These are phyloP conservation scores for Mycothermus thermophilus DNA, from an alignment of 495 filamentous ascomycete species.

Conservation along the genomic window DNA sequence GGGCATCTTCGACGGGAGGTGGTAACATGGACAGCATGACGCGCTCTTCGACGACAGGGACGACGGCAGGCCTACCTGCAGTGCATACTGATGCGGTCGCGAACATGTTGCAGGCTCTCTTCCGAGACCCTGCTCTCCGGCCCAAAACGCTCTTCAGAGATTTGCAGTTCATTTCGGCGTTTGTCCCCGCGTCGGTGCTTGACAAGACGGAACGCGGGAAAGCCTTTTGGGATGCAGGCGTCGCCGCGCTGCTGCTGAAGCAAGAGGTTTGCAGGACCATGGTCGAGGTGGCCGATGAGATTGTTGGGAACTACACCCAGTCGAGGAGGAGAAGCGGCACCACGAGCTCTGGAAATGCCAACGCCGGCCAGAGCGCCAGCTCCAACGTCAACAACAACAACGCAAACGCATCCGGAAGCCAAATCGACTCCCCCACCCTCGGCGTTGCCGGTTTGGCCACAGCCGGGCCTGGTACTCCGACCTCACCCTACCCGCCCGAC, in stretches of 20 bases:
- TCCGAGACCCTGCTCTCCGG: slow-evolving; percentile 60
- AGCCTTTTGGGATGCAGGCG: slow-evolving; percentile 85
- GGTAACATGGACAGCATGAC: slow-evolving; percentile 24
- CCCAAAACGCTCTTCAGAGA: slow-evolving; percentile 90
- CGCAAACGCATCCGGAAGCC: slow-evolving; percentile 9
- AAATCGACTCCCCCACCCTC: slow-evolving; percentile 12
- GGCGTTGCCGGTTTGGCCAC: slow-evolving; percentile 6
- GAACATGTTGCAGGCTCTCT: slow-evolving; percentile 62
- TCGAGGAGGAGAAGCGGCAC: no score
- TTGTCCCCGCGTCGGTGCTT: slow-evolving; percentile 66
- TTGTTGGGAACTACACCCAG: slow-evolving; percentile 44
- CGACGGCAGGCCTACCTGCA: slow-evolving; percentile 26
- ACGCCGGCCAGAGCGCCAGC: slow-evolving; percentile 9
- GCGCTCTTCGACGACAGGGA: no score
- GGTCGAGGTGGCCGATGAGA: slow-evolving; percentile 74
- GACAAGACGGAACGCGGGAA: slow-evolving; percentile 80
- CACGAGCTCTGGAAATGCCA: slow-evolving; percentile 21
- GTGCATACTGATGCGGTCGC: slow-evolving; percentile 63
- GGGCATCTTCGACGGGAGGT: slow-evolving; percentile 12
- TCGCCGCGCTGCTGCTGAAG: slow-evolving; percentile 78
- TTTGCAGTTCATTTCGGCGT: slow-evolving; percentile 86
- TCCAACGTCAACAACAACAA: slow-evolving; percentile 9
- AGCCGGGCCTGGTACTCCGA: slow-evolving; percentile 7
- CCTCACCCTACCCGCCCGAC: slow-evolving; percentile 10
- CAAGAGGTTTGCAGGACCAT: slow-evolving; percentile 79